These are phyloP conservation scores for Pulchroboletus neoregius DNA, from an alignment of 1,284 basidiomycete species.

Conservation along the genomic window DNA sequence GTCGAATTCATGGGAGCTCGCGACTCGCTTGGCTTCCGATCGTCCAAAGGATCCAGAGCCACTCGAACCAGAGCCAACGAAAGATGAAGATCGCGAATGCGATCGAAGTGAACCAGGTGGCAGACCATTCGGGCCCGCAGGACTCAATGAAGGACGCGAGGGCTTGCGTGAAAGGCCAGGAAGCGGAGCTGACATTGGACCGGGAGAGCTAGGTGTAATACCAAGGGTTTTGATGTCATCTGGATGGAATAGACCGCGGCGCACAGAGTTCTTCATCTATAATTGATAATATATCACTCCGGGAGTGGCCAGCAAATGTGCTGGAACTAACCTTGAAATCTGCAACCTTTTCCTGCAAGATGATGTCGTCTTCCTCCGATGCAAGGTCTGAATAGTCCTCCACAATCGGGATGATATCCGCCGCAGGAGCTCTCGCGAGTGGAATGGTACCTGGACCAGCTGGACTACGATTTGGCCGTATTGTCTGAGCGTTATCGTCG, in stretches of 20 bases:
- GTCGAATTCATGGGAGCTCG: constrained; percentile 60
- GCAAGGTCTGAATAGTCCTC: constrained; percentile 91
- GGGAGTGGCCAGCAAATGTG: neutral
- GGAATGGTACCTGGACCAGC: constrained; percentile 47
- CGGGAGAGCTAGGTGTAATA: constrained; percentile 43
- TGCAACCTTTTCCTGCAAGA: constrained; percentile 71
- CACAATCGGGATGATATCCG: constrained; percentile 59
- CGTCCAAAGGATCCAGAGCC: constrained; percentile 57
- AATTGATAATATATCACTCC: neutral
- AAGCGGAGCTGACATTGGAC: constrained; percentile 62
- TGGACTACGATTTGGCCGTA: constrained; percentile 68
- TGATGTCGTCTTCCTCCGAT: constrained; percentile 67
- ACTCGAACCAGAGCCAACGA: constrained; percentile 40
- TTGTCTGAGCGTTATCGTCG: constrained; percentile 75
- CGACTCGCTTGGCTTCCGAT: constrained; percentile 51
- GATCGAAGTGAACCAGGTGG: constrained; percentile 29
- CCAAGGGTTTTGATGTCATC: constrained; percentile 79
- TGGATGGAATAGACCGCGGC: constrained; percentile 79
- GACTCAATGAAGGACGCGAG: constrained; percentile 47
- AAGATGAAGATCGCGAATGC: constrained; percentile 56
- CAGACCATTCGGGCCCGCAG: constrained; percentile 27
- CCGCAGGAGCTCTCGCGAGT: constrained; percentile 56
- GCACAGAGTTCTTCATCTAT: constrained; percentile 67
- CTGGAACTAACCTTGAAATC: constrained; percentile 65
- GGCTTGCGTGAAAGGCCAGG: constrained; percentile 45